Conservation (phyloP, 1,139 yeast species). For the Sugiyamaella novakii region DNA sequence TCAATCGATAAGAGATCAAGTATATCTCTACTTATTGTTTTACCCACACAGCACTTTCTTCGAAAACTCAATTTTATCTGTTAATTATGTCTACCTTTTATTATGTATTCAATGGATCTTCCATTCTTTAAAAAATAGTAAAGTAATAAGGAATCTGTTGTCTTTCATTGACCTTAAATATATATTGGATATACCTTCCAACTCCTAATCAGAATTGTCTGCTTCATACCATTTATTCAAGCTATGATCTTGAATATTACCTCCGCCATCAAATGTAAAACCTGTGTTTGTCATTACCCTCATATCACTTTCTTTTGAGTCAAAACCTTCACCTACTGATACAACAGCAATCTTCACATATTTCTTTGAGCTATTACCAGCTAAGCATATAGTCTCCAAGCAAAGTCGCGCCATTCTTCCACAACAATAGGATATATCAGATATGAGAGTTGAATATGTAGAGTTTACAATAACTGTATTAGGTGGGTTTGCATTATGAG, state of each 20-base stretch:
- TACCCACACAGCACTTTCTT: too few relatives aligned
- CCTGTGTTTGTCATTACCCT: background rate
- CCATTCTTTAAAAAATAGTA: background rate
- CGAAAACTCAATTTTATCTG: too few relatives aligned
- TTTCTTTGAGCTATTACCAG: background rate
- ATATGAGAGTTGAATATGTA: background rate
- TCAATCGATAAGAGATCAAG: too few relatives aligned
- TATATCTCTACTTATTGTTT: too few relatives aligned
- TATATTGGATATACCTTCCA: too few relatives aligned
- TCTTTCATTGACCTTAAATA: too few relatives aligned
- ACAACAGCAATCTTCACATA: background rate
- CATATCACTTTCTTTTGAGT: background rate
- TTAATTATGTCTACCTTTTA: too few relatives aligned
- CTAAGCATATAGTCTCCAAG: background rate
- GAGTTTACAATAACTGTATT: too few relatives aligned
- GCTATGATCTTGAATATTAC: background rate
- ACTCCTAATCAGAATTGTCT: background rate
- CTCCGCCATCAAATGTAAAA: background rate
- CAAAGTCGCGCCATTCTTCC: background rate
- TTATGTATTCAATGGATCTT: too few relatives aligned
- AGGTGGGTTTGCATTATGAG: too few relatives aligned
- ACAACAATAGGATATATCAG: constrained; percentile 2
- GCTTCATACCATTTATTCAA: background rate
- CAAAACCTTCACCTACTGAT: background rate
- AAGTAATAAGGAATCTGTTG: too few relatives aligned